Percentiles rank a stretch among this genome's conserved stretches.
Conservation (phyloP, 768 basidiomycete genomes). For the Trametopsis cervina region DNA sequence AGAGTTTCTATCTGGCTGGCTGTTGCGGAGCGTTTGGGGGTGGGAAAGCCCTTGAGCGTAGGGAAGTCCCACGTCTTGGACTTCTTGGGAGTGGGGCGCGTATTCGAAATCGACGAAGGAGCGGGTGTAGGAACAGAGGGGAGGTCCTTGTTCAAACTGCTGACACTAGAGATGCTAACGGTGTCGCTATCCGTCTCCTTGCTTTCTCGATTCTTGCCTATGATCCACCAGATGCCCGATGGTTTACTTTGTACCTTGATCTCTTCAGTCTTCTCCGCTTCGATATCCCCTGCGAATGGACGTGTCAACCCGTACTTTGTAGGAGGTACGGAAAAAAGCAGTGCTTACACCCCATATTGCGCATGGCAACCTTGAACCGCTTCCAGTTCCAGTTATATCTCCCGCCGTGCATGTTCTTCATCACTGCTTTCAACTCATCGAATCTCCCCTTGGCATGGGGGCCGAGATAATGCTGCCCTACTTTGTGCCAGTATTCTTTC, state of each 20-base stretch:
- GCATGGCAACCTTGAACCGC: slow-evolving; percentile 71
- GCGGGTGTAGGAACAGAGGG: background rate
- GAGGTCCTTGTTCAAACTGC: slow-evolving; percentile 11
- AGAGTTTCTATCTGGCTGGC: slow-evolving; percentile 19
- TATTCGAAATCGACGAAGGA: background rate
- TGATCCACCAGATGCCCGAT: slow-evolving; percentile 21
- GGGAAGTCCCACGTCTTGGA: slow-evolving; percentile 17
- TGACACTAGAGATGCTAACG: slow-evolving; percentile 3
- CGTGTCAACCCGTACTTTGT: background rate
- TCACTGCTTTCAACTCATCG: slow-evolving; percentile 64
- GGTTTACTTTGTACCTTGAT: slow-evolving; percentile 20
- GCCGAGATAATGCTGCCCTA: slow-evolving; percentile 71
- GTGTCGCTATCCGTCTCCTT: slow-evolving; percentile 12
- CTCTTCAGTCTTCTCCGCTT: slow-evolving; percentile 27
- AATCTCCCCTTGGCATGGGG: slow-evolving; percentile 63
- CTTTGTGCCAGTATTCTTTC: slow-evolving; percentile 78
- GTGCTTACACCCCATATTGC: slow-evolving; percentile 71
- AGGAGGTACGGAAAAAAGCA: background rate
- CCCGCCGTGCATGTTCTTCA: slow-evolving; percentile 68
- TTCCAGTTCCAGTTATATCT: slow-evolving; percentile 83
- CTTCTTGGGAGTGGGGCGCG: slow-evolving; percentile 13
- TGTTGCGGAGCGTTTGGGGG: slow-evolving; percentile 19
- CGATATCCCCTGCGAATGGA: slow-evolving; percentile 54
- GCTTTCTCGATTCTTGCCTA: slow-evolving; percentile 11
- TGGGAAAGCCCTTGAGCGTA: slow-evolving; percentile 20